Evolutionary conservation across 306 rosid genomes (phyloP).

Genomic region (Cucumis melo): DNA sequence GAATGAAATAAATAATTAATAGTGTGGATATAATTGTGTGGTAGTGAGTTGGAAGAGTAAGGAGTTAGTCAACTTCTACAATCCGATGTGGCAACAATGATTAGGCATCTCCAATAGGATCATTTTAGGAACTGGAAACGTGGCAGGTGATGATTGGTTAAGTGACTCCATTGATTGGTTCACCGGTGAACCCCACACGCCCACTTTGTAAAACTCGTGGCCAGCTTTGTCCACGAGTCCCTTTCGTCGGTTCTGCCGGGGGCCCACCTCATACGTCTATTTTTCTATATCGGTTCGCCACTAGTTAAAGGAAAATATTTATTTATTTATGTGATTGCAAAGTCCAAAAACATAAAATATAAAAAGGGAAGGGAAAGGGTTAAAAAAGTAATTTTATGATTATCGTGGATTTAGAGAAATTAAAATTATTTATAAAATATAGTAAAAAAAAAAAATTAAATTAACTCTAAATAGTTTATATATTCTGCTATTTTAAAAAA

Average conservation of each 20-base stretch:
- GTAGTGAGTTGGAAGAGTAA: not conserved
- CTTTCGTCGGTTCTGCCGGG: not conserved
- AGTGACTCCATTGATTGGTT: not conserved
- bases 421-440: too few species aligned
- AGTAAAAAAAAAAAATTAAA: too few species aligned
- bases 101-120: not conserved
- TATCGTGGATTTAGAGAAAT: too few species aligned
- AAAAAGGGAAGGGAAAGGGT: too few species aligned
- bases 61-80: not conserved
- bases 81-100: slow-evolving; percentile 2
- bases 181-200: not conserved
- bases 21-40: not conserved
- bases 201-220: slow-evolving; percentile 8
- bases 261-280: not conserved
- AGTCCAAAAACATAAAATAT: too few species aligned
- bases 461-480: too few species aligned
- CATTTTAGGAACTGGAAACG: not conserved
- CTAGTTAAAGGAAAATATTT: not conserved
- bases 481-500: too few species aligned
- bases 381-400: too few species aligned
- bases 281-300: not conserved
- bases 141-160: not conserved
- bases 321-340: not conserved
- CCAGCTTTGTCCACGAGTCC: slow-evolving; percentile 2
- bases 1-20: not conserved